Conservation (phyloP, 83 land plant species). For the Diphasiastrum complanatum region DNA sequence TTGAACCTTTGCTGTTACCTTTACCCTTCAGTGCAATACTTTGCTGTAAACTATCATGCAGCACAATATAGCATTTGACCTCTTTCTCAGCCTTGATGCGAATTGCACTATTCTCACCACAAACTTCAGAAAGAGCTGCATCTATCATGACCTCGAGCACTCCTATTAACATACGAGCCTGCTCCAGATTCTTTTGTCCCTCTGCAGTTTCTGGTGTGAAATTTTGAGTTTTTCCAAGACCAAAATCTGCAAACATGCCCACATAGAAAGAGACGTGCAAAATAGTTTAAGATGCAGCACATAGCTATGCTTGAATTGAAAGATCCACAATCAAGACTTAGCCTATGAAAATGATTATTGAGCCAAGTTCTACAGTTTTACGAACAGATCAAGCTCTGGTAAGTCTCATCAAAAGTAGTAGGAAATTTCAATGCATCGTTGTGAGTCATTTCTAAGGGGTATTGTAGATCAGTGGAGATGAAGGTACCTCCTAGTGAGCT, state of each 20-base stretch:
- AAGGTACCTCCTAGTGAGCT: constrained; percentile 55
- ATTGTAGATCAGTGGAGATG: too few species aligned
- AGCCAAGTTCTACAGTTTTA: too few species aligned
- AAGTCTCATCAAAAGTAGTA: too few species aligned
- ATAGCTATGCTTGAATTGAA: not conserved
- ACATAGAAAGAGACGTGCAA: not conserved
- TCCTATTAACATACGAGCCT: constrained; percentile 47
- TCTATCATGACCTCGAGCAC: constrained; percentile 67
- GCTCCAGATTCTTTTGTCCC: constrained; percentile 35
- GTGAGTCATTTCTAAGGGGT: too few species aligned
- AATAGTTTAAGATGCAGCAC: not conserved
- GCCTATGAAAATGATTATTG: too few species aligned
- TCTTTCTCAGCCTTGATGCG: constrained; percentile 46
- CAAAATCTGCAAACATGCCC: constrained; percentile 28
- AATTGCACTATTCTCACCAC: constrained; percentile 26
- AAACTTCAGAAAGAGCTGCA: constrained; percentile 43
- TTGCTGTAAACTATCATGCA: constrained; percentile 43
- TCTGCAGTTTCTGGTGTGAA: constrained; percentile 30
- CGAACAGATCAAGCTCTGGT: too few species aligned
- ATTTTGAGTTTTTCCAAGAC: constrained; percentile 35
- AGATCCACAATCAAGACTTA: too few species aligned
- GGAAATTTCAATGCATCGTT: too few species aligned
- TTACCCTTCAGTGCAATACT: constrained; percentile 26
- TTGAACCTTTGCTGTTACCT: constrained; percentile 17
- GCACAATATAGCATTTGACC: constrained; percentile 30